Evolutionary conservation across 148 eudicot species (phyloP).

Genomic region (Rhododendron henanense): DNA sequence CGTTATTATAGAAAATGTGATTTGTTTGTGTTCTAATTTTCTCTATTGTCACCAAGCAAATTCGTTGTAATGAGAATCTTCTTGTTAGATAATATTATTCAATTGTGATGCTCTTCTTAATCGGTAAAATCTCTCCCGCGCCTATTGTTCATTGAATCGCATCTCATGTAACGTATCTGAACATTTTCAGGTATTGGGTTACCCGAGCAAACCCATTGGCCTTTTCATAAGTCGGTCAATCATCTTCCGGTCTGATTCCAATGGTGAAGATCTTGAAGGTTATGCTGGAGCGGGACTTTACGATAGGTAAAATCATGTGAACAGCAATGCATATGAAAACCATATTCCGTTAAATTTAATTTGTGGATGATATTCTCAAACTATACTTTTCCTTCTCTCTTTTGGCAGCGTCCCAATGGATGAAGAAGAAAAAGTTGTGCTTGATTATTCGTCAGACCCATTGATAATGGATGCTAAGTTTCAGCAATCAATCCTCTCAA

Average conservation of each 20-base stretch:
- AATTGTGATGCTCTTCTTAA: background rate
- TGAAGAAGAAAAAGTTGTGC: constrained; percentile 77
- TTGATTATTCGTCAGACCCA: constrained; percentile 81
- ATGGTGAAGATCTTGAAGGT: constrained; percentile 99
- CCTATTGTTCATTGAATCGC: background rate
- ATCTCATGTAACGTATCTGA: background rate
- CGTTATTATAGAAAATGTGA: background rate
- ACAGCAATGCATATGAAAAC: background rate
- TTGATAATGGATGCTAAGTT: constrained; percentile 54
- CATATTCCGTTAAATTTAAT: background rate
- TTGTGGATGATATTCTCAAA: background rate
- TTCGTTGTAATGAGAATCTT: background rate
- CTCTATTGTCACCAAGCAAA: background rate
- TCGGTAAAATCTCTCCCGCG: background rate
- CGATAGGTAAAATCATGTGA: constrained; percentile 57
- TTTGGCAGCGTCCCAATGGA: constrained; percentile 90
- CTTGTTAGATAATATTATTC: background rate
- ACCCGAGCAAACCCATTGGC: constrained; percentile 96
- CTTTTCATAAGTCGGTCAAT: constrained; percentile 82
- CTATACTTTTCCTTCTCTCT: background rate
- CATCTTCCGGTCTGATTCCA: constrained; percentile 97
- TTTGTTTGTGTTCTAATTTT: background rate
- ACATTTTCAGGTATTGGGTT: constrained; percentile 68
- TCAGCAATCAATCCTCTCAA: constrained; percentile 59
- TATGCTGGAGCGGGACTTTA: constrained; percentile 99